These are phyloP conservation scores for Starmerella floricola DNA, from an alignment of 805 yeast genomes.

Conservation along the genomic window DNA sequence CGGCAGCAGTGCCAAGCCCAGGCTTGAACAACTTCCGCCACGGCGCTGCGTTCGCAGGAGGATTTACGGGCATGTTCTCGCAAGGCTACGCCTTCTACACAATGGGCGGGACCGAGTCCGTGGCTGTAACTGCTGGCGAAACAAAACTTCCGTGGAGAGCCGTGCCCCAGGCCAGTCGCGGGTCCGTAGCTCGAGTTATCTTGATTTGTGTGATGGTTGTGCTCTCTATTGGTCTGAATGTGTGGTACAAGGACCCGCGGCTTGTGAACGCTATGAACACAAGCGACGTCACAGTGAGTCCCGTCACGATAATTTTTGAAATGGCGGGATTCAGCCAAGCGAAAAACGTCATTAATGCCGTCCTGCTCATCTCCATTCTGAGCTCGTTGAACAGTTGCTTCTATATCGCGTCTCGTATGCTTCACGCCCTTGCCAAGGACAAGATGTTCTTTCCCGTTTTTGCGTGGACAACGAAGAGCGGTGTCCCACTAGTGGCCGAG, in stretches of 20 bases:
- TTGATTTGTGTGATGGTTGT: constrained; percentile 41
- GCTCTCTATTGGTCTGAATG: constrained; percentile 43
- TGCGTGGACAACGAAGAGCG: constrained; percentile 39
- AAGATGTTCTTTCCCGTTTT: constrained; percentile 45
- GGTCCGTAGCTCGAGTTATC: constrained; percentile 40
- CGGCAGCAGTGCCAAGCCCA: constrained; percentile 41
- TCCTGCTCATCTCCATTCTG: constrained; percentile 48
- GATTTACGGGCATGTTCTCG: constrained; percentile 23
- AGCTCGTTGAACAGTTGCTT: constrained; percentile 55
- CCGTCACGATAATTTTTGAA: constrained; percentile 42
- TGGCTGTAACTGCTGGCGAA: constrained; percentile 48
- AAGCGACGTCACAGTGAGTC: constrained; percentile 38
- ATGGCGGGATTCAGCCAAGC: constrained; percentile 35
- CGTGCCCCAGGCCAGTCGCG: constrained; percentile 44
- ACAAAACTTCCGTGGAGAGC: constrained; percentile 45
- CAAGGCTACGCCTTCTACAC: constrained; percentile 45
- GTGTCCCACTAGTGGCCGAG: constrained; percentile 50
- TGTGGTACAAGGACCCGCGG: constrained; percentile 40
- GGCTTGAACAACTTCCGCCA: constrained; percentile 31
- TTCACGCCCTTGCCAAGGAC: constrained; percentile 46
- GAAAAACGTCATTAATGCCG: constrained; percentile 41
- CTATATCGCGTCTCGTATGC: constrained; percentile 50
- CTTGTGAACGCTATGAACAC: constrained; percentile 36
- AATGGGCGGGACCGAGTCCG: constrained; percentile 43
- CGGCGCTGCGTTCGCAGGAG: constrained; percentile 23